Evolutionary conservation across 2,329 filamentous ascomycete genomes (phyloP), one percentile per base, ranked within the genome.

Genomic region (Parastagonospora avenae): DNA sequence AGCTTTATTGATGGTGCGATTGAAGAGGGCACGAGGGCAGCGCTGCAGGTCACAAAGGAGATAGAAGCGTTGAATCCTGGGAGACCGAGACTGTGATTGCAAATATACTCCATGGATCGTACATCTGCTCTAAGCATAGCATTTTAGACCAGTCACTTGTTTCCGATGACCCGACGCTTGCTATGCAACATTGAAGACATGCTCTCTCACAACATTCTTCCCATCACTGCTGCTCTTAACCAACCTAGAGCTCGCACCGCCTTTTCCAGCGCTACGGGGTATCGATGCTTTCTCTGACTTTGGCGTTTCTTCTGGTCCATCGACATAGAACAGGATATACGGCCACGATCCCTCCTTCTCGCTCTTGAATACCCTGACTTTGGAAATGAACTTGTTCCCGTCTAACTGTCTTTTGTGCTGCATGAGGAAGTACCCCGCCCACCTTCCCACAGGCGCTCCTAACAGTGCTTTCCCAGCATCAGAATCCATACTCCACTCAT

Each of bases 1-100:
- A 76, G 78, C 16, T 80, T 80, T 33, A 79, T 80, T 10, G 79
- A 82, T 52, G 79, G 79, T 1, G 79, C 79, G 0, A 80, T 81
- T 36, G 76, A 80, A 43, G 76, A 78, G 30, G 78, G 78, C 0
- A 74, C 75, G 1, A 62, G 68, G 36, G 74, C 68, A 9, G 74
- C 72, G 8, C 57, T 63, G 48, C 63, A 62, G 7, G 62, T 74
- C 2, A 60, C 58, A 33, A 63, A 58, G 14, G 58, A 63, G 30
- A 10, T 56, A 4, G 44, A 28, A 2, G 45, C 11, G 8, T 29
- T 44, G 15, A 44, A 29, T 15, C 31, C 9, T 3, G 41, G 15
- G 10, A 37, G 42, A 14, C 16, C 31, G 19, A 44, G 24, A 30
- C 24, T 44, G 8, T 44, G 19, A 43, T 14, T 19, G 35, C 15